phyloP scores from a whole-genome alignment of 208 protist genomes.

The Wallacemonas collosoma region DNA sequence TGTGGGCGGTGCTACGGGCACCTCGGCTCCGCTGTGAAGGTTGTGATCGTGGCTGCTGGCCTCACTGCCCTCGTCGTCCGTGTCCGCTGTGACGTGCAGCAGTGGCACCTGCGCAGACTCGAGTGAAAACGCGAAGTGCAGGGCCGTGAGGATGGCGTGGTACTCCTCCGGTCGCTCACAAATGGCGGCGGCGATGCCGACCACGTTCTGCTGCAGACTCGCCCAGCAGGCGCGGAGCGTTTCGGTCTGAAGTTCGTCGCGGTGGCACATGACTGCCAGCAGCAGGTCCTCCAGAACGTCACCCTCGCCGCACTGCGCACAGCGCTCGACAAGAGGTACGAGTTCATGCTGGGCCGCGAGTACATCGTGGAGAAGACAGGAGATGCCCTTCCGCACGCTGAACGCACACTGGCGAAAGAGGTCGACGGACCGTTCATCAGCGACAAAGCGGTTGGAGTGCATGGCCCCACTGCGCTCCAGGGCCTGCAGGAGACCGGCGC shows the following conservation, averaged over 20 bases:
- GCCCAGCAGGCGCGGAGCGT: conserved; percentile 59
- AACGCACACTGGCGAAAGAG: conserved; percentile 47
- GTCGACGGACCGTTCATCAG: conserved; percentile 30
- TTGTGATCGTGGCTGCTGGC: not conserved
- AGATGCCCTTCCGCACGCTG: conserved; percentile 44
- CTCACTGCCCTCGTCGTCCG: not conserved
- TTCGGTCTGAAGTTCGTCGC: conserved; percentile 40
- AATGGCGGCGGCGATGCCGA: conserved; percentile 57
- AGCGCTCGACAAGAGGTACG: conserved; percentile 23
- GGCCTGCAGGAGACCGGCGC: conserved; percentile 31
- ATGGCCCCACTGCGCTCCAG: conserved; percentile 30
- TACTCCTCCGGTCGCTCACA: conserved; percentile 51
- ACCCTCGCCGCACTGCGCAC: conserved; percentile 25
- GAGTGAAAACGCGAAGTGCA: conserved; percentile 52
- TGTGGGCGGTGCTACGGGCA: too few relatives aligned
- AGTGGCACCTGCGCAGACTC: conserved; percentile 52
- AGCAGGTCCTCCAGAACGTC: conserved; percentile 54
- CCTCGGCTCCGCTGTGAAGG: too few relatives aligned
- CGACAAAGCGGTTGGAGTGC: conserved; percentile 17
- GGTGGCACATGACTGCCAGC: conserved; percentile 50
- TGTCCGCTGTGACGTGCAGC: conserved; percentile 42
- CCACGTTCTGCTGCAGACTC: conserved; percentile 38
- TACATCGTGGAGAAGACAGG: conserved; percentile 49
- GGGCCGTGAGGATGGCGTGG: conserved; percentile 56
- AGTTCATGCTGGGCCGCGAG: conserved; percentile 44